A percentile compares a stretch with the other conserved stretches of the same genome.
phyloP scores from a whole-genome alignment of 176 grass and related monocot genomes.

The Rhynchospora tenuis region DNA sequence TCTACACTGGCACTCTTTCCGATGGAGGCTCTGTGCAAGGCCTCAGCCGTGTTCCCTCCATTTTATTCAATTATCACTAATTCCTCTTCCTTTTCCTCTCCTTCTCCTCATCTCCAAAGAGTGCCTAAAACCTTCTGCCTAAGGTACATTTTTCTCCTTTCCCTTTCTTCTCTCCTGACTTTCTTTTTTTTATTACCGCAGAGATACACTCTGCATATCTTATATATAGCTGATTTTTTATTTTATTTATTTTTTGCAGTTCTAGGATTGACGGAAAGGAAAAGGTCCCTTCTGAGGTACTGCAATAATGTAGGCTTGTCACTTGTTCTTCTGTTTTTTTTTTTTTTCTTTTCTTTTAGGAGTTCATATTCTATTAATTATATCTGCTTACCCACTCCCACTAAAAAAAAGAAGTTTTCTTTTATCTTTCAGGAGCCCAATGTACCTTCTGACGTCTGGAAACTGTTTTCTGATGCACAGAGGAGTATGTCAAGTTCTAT shows the following conservation, averaged over 20 bases:
- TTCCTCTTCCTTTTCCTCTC: too few species aligned
- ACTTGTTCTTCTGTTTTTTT: slow-evolving; percentile 5
- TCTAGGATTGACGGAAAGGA: background rate
- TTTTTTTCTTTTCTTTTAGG: background rate
- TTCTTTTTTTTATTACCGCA: background rate
- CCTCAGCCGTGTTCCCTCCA: background rate
- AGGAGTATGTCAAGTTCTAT: slow-evolving; percentile 6
- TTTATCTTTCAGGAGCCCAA: background rate
- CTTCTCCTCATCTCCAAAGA: slow-evolving; percentile 14
- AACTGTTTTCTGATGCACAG: background rate
- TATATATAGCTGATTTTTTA: background rate
- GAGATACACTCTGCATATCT: background rate
- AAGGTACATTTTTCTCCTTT: background rate
- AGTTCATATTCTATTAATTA: background rate
- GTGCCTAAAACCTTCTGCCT: background rate
- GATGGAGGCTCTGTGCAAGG: background rate
- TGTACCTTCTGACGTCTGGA: background rate
- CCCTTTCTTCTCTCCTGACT: background rate
- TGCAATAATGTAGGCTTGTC: too few species aligned
- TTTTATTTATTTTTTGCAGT: background rate
- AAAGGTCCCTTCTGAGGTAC: slow-evolving; percentile 21
- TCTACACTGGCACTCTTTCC: background rate
- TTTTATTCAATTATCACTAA: background rate
- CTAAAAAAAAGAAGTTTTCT: too few species aligned
- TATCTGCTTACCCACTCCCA: too few species aligned